phyloP scores from a whole-genome alignment of 345 rosid species.

The Cardiospermum halicacabum region DNA sequence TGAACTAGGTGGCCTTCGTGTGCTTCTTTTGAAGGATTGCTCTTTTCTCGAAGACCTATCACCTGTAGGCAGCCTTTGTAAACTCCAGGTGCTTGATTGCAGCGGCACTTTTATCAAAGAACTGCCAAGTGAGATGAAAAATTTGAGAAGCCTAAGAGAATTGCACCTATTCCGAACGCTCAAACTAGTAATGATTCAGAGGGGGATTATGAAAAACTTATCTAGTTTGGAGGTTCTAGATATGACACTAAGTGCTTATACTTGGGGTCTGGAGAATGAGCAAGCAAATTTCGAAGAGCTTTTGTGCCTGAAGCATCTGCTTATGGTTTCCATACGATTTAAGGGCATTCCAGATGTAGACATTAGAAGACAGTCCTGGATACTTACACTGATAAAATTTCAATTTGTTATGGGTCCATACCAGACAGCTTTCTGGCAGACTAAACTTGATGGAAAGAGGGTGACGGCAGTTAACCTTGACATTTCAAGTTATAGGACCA shows the following conservation, averaged over 20 bases:
- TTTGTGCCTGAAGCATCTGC: slow-evolving; percentile 14
- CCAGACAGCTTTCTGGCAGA: slow-evolving; percentile 25
- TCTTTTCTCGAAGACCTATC: slow-evolving; percentile 27
- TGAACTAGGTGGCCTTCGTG: slow-evolving; percentile 21
- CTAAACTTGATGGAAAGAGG: slow-evolving; percentile 22
- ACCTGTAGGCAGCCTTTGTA: slow-evolving; percentile 21
- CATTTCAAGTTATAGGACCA: slow-evolving; percentile 22
- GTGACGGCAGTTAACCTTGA: slow-evolving; percentile 22
- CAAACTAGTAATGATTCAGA: slow-evolving; percentile 25
- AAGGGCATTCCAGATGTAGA: slow-evolving; percentile 20
- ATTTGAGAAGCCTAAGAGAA: slow-evolving; percentile 23
- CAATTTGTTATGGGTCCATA: slow-evolving; percentile 22
- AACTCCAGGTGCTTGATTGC: slow-evolving; percentile 36
- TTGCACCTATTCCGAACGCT: slow-evolving; percentile 32
- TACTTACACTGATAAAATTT: slow-evolving; percentile 20
- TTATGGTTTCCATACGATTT: slow-evolving; percentile 19
- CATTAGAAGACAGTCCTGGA: slow-evolving; percentile 17
- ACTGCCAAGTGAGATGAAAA: slow-evolving; percentile 17
- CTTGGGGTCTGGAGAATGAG: slow-evolving; percentile 16
- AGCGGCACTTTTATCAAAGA: slow-evolving; percentile 24
- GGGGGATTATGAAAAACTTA: slow-evolving; percentile 24
- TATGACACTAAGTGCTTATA: slow-evolving; percentile 36
- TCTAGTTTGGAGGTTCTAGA: slow-evolving; percentile 34
- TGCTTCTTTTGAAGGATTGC: slow-evolving; percentile 33
- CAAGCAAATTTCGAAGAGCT: slow-evolving; percentile 28